Evolutionary conservation across 345 rosid genomes (phyloP).

Genomic region (Draba incana): DNA sequence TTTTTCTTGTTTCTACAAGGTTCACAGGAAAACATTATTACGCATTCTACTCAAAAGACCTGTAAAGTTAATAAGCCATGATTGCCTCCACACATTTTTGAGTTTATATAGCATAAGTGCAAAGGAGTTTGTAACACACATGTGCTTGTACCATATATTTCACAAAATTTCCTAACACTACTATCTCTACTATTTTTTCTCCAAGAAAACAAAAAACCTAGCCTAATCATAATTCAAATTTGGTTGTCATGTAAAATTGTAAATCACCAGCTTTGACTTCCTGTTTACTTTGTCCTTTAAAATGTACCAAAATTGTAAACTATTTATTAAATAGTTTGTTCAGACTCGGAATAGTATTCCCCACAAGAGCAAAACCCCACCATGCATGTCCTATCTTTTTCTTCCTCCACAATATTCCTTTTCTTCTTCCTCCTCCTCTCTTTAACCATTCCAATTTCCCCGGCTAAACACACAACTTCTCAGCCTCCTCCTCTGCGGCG

Average conservation of each 20-base stretch:
- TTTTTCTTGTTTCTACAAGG: no score
- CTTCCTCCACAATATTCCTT: slow-evolving; percentile 36
- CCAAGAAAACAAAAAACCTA: not conserved
- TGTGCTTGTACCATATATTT: slow-evolving; percentile 2
- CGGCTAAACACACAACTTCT: slow-evolving; percentile 30
- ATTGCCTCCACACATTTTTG: slow-evolving; percentile 19
- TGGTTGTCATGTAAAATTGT: slow-evolving; percentile 7
- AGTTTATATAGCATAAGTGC: not conserved
- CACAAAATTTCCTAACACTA: not conserved
- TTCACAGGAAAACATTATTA: slow-evolving; percentile 1
- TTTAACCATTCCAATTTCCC: slow-evolving; percentile 19
- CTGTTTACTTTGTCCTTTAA: not conserved
- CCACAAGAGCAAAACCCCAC: slow-evolving; percentile 29
- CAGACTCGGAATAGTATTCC: slow-evolving; percentile 11
- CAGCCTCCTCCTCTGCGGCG: slow-evolving; percentile 21
- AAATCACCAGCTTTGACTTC: slow-evolving; percentile 4
- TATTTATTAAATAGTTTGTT: slow-evolving; percentile 32
- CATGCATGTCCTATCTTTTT: slow-evolving; percentile 47
- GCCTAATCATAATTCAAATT: not conserved
- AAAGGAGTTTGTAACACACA: not conserved
- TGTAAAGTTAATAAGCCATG: slow-evolving; percentile 18
- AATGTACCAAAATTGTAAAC: slow-evolving; percentile 12
- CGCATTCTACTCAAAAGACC: slow-evolving; percentile 15
- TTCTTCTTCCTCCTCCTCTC: slow-evolving; percentile 43
- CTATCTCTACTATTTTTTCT: not conserved